These are phyloP conservation scores for Rhodosporidiobolus odoratus DNA, from an alignment of 768 basidiomycete genomes.

Conservation along the genomic window DNA sequence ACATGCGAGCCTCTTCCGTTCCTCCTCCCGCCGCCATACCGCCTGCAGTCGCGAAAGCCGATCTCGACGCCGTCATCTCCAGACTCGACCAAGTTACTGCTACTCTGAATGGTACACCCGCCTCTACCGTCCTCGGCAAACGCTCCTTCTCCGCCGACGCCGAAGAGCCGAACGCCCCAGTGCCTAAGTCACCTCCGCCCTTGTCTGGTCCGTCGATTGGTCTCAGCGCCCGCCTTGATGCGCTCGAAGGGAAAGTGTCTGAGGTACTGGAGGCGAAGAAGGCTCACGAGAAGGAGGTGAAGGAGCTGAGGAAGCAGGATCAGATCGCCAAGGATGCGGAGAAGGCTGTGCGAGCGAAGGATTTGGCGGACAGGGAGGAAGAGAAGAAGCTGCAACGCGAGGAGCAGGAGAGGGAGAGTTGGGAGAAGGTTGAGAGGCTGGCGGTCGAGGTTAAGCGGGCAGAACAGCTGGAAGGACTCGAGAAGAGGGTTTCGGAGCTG, in stretches of 20 bases:
- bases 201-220: neutral
- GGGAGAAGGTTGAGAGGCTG: too few species aligned
- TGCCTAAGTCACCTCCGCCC: neutral
- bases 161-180: neutral
- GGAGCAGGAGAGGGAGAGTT: too few species aligned
- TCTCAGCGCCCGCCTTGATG: too few species aligned
- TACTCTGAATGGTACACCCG: neutral
- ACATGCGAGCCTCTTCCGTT: too few species aligned
- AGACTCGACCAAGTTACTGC: neutral
- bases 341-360: neutral
- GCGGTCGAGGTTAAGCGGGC: too few species aligned
- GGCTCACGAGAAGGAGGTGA: neutral
- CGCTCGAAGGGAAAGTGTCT: neutral
- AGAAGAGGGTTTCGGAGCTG: neutral
- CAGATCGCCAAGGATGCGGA: neutral
- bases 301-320: neutral
- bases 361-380: neutral
- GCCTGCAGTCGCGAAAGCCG: neutral
- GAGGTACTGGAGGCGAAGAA: neutral
- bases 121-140: neutral
- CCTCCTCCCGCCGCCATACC: neutral
- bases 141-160: constrained; percentile 1
- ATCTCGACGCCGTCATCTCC: neutral
- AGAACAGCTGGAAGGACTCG: neutral
- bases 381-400: too few species aligned